phyloP scores from a whole-genome alignment of 2,329 filamentous ascomycete species.

The Pochonia chlamydosporia region DNA sequence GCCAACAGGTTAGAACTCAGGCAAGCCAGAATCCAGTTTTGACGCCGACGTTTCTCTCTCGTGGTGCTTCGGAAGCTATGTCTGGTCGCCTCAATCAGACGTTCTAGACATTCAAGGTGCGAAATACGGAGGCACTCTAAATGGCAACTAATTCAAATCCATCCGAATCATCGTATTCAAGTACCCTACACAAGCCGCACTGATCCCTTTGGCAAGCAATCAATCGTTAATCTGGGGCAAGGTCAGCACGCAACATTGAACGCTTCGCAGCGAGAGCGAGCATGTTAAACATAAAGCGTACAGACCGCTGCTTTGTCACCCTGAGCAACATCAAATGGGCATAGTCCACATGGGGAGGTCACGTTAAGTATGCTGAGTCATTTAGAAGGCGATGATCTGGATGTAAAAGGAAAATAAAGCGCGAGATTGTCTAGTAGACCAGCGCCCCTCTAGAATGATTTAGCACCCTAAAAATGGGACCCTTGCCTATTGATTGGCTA shows the following conservation, averaged over 20 bases:
- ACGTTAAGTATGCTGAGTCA: neutral
- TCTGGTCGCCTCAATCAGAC: neutral
- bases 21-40: neutral
- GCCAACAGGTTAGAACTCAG: neutral
- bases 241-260: neutral
- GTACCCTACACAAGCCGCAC: neutral
- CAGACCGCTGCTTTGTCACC: neutral
- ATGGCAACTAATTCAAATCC: conserved; percentile 2
- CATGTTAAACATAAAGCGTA: neutral
- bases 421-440: too few species aligned
- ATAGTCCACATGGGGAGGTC: neutral
- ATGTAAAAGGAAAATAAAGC: neutral
- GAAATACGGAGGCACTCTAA: neutral
- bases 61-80: neutral
- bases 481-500: too few species aligned
- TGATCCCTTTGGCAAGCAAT: neutral
- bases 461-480: too few species aligned
- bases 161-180: neutral
- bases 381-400: neutral
- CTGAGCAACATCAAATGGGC: neutral
- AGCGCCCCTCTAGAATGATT: too few species aligned
- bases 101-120: neutral
- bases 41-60: neutral
- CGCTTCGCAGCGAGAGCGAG: neutral
- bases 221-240: neutral